These are phyloP conservation scores for Solanum hybrid DNA, from an alignment of 305 asterid genomes.

Conservation along the genomic window DNA sequence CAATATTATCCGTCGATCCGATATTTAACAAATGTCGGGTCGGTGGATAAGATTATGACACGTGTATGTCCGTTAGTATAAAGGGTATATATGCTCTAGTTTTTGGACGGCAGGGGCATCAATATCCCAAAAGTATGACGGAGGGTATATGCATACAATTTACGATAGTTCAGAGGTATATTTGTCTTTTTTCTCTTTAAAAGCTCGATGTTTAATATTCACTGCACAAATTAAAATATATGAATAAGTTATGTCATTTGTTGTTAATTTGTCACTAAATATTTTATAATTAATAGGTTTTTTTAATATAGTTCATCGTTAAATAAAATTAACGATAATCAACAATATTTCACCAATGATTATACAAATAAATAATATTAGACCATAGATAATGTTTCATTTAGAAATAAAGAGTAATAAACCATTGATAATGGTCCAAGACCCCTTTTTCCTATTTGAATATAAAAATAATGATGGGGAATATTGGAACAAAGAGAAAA, in stretches of 20 bases:
- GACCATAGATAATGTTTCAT: neutral
- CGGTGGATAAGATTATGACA: too few species aligned
- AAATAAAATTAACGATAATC: too few species aligned
- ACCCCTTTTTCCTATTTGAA: neutral
- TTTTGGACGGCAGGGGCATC: too few species aligned
- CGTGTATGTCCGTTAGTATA: too few species aligned
- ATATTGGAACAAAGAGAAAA: neutral
- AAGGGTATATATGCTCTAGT: too few species aligned
- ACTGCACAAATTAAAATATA: neutral
- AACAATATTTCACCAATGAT: neutral
- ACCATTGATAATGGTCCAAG: neutral
- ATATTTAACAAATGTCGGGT: too few species aligned
- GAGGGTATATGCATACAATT: too few species aligned
- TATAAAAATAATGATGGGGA: neutral
- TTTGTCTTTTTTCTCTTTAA: neutral
- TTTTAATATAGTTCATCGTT: too few species aligned
- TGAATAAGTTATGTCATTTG: neutral
- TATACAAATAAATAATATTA: neutral
- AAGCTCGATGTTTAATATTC: neutral
- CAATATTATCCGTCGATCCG: too few species aligned
- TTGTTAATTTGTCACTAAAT: neutral
- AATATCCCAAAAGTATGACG: too few species aligned
- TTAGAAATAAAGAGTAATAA: neutral
- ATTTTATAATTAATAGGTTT: neutral
- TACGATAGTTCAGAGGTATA: too few species aligned